Evolutionary conservation across 345 rosid species (phyloP).

Genomic region (Populus alba): DNA sequence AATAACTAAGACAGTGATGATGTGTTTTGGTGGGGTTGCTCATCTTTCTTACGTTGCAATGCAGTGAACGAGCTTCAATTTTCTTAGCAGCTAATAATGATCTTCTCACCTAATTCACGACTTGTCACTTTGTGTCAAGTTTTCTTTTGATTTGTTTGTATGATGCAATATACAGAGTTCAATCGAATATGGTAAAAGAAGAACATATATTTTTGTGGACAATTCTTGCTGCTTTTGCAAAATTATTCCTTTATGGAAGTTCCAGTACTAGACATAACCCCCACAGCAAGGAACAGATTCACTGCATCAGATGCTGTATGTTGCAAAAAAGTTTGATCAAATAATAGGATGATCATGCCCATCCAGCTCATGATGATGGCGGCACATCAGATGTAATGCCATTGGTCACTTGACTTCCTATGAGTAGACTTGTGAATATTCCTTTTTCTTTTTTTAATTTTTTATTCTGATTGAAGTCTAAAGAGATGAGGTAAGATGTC

Average conservation of each 20-base stretch:
- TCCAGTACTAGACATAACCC: neutral
- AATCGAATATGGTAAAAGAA: neutral
- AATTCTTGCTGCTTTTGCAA: slow-evolving; percentile 11
- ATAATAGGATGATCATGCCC: neutral
- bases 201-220: neutral
- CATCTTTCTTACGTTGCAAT: slow-evolving; percentile 2
- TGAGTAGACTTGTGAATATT: neutral
- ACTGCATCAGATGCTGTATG: slow-evolving; percentile 9
- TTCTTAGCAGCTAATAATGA: slow-evolving; percentile 1
- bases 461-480: neutral
- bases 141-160: neutral
- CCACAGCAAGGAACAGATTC: slow-evolving; percentile 8
- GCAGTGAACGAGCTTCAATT: neutral
- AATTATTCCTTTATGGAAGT: slow-evolving; percentile 7
- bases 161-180: no score
- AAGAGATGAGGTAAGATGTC: slow-evolving; percentile 31
- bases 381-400: no score
- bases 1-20: neutral
- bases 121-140: slow-evolving; percentile 11
- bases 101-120: slow-evolving; percentile 27
- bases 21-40: slow-evolving; percentile 10
- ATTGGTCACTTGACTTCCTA: neutral
- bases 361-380: neutral
- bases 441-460: neutral
- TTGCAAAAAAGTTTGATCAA: neutral